Evolutionary conservation across 192 early-diverging fungal species (phyloP).

Genomic region (Podila verticillata): DNA sequence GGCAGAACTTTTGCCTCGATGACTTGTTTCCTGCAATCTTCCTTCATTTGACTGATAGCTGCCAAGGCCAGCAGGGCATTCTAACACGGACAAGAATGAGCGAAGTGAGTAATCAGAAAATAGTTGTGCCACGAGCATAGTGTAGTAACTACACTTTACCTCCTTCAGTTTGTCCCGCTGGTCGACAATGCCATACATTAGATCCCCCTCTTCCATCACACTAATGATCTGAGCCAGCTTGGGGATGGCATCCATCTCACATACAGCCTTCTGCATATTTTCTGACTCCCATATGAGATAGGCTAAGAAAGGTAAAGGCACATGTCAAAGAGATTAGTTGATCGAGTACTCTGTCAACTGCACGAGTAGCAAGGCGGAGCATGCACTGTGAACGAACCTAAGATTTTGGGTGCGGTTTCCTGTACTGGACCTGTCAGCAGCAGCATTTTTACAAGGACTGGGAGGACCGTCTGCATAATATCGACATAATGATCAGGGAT

Average conservation of each 20-base stretch:
- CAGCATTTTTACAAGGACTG: conserved; percentile 77
- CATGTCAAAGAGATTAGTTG: neutral
- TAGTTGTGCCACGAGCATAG: too few relatives aligned
- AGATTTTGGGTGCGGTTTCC: conserved; percentile 74
- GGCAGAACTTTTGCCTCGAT: conserved; percentile 83
- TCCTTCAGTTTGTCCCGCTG: conserved; percentile 72
- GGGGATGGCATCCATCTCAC: conserved; percentile 78
- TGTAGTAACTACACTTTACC: conserved; percentile 42
- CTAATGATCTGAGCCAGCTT: conserved; percentile 68
- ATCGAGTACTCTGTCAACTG: too few relatives aligned
- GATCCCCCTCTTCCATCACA: conserved; percentile 51
- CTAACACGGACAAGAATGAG: conserved; percentile 38
- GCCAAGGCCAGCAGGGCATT: conserved; percentile 76
- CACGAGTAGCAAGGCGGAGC: neutral
- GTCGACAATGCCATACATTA: conserved; percentile 50
- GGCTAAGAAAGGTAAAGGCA: conserved; percentile 38
- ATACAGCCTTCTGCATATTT: conserved; percentile 76
- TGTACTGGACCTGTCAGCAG: conserved; percentile 63
- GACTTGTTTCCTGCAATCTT: conserved; percentile 77
- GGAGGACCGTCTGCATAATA: conserved; percentile 66
- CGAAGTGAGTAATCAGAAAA: neutral
- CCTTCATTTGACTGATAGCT: conserved; percentile 73
- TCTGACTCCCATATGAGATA: conserved; percentile 78
- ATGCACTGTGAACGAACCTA: conserved; percentile 37
- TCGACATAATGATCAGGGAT: conserved; percentile 62